Base-by-base conservation (phyloP, 2,329 filamentous ascomycete genomes). In the Rutstroemia sydowiana region DNA sequence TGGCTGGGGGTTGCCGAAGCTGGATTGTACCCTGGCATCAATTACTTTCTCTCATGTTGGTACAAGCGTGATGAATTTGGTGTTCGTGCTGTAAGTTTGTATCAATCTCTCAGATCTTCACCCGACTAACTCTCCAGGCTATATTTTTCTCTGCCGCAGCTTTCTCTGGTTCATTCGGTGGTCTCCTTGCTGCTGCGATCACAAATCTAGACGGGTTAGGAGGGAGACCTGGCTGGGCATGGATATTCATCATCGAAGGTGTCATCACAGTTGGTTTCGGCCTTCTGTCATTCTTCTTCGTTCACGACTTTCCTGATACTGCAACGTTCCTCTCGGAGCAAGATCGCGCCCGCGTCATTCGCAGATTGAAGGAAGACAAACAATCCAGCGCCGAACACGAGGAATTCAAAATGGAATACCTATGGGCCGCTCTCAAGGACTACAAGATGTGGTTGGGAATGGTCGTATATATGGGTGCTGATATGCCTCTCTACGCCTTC, bases 91-190 rank as follows among this genome's bases (percentile, higher is more conserved):
- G 86, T n/a, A n/a, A n/a, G n/a, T n/a, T n/a, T n/a, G n/a, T n/a
- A n/a, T n/a, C n/a, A n/a, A n/a, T n/a, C n/a, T n/a, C n/a, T n/a
- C n/a, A n/a, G n/a, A n/a, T n/a, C n/a, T n/a, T n/a, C n/a, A n/a
- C n/a, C n/a, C n/a, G n/a, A n/a, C n/a, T n/a, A n/a, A n/a, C n/a
- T n/a, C n/a, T n/a, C n/a, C n/a, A n/a, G n/a, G n/a, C 88, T 13
- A 81, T 90, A 52, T 92, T 93, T 73, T 95, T 93, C 72, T 89
- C 86, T 0, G 86, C 87, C 0, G 88, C 88, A 0, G 87, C 88
- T 0, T 70, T 93, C 0, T 84, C 87, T 0, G 88, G 88, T 1
- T 89, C 84, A 0, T 89, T 90, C 57, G 85, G 85, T 62, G 86
- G 86, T 3, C 75, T 89, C 1, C 74, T 89, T 3, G 85, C 86